phyloP scores from a whole-genome alignment of 1,284 basidiomycete species.

The Rhodofomes roseus region DNA sequence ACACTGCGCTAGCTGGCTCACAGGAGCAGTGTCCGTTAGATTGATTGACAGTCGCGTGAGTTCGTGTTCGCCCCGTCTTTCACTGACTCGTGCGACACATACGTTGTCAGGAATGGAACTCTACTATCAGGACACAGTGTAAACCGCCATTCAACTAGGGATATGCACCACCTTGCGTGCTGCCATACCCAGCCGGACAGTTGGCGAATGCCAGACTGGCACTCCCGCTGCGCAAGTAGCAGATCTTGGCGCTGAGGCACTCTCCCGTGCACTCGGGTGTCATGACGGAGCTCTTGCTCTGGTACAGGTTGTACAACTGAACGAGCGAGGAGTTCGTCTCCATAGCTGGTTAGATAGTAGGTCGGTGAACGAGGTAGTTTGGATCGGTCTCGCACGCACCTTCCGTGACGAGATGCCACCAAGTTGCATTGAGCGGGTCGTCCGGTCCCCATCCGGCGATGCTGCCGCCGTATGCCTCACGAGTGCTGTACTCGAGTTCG shows the following conservation, averaged over 20 bases:
- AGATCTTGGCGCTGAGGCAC: constrained; percentile 68
- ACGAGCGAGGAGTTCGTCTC: constrained; percentile 47
- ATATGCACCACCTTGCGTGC: not conserved
- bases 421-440: constrained; percentile 79
- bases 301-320: constrained; percentile 65
- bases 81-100: too few relatives aligned
- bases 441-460: constrained; percentile 59
- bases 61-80: too few relatives aligned
- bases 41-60: too few relatives aligned
- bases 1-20: too few relatives aligned
- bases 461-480: constrained; percentile 60
- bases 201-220: constrained; percentile 52
- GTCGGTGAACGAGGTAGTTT: not conserved
- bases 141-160: not conserved
- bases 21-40: too few relatives aligned
- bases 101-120: too few relatives aligned
- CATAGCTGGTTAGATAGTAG: constrained; percentile 47
- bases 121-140: not conserved
- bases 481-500: constrained; percentile 68
- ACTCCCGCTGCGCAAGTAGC: constrained; percentile 77
- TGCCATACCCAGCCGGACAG: constrained; percentile 57
- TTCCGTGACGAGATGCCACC: constrained; percentile 82
- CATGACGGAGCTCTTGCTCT: constrained; percentile 63
- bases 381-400: constrained; percentile 33
- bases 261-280: constrained; percentile 52